Base-by-base conservation (phyloP, 495 filamentous ascomycete species). In the Aspergillus ellipticus region DNA sequence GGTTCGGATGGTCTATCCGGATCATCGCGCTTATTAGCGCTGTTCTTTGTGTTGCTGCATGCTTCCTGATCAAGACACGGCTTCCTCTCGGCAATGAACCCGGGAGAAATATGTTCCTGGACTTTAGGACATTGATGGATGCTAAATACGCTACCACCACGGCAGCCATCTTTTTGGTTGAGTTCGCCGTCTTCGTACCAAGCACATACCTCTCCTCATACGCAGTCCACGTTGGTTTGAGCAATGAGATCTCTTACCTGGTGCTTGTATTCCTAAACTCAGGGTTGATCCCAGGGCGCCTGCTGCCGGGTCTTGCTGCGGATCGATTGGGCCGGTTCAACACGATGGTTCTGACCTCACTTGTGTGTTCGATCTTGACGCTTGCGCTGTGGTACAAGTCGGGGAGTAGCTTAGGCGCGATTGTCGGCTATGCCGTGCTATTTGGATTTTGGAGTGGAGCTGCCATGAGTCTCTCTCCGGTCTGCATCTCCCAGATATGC, bases 311-410 rank as follows among this genome's bases (percentile, higher is more conserved):
- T 0, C 77, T 81, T 54, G 66, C 85, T 19, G 87, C 86, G 4
- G 89, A 93, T 62, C 71, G 69, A 20, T 65, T 86, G 10, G 89
- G 89, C 2, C 79, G 85, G 0, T 92, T 86, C 71, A 94, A 93
- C 61, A 77, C 79, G 7, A 84, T 81, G 75, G 72, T 81, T 43
- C 53, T 80, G 3, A 79, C 75, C 11, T 65, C 82, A 1, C 45
- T 76, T 8, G 52, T 78, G 9, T 82, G 80, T n/a, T 59, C 82
- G 0, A 58, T 85, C 4, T 65, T 79, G 0, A 79, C 77, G 3
- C 77, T 83, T 6, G 74, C 64, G 5, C 58, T 87, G 8, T 87
- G 84, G 85, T 62, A 84, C 0, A 43, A 49, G 6, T 43, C 59
- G 5, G 28, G 51, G 0, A 35, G 51, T 8, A 76, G 76, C 21